Conservation (phyloP, 441 rosid species). For the Lepidium campestre region DNA sequence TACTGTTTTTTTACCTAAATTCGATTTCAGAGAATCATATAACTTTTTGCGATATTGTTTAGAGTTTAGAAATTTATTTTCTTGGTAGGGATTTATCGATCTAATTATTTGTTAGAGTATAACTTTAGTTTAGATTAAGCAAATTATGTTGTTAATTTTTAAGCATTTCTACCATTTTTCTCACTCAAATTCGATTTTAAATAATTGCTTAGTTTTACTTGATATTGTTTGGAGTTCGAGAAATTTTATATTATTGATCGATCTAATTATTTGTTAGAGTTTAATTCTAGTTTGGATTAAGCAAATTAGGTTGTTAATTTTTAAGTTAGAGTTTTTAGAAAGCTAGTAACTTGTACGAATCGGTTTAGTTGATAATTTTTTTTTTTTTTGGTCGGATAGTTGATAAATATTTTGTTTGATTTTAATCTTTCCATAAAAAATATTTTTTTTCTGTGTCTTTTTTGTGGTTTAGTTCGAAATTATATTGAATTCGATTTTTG, state of each 20-base stretch:
- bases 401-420: neutral
- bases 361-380: neutral
- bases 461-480: neutral
- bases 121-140: neutral
- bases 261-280: neutral
- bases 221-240: too few species aligned
- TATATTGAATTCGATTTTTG: neutral
- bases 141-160: neutral
- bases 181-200: too few species aligned
- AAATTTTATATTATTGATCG: too few species aligned
- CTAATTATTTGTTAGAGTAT: neutral
- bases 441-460: neutral
- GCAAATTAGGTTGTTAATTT: neutral
- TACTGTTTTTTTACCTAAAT: too few species aligned
- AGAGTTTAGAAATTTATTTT: too few species aligned
- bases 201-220: too few species aligned
- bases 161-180: too few species aligned
- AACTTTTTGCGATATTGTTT: too few species aligned
- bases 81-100: too few species aligned
- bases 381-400: neutral
- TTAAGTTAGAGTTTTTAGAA: neutral
- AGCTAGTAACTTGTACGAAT: neutral
- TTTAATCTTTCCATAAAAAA: neutral
- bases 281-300: neutral
- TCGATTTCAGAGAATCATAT: too few species aligned